Percentiles rank a stretch among this genome's conserved stretches.
phyloP scores from a whole-genome alignment of 148 eudicot species.

The Cornus kousa region DNA sequence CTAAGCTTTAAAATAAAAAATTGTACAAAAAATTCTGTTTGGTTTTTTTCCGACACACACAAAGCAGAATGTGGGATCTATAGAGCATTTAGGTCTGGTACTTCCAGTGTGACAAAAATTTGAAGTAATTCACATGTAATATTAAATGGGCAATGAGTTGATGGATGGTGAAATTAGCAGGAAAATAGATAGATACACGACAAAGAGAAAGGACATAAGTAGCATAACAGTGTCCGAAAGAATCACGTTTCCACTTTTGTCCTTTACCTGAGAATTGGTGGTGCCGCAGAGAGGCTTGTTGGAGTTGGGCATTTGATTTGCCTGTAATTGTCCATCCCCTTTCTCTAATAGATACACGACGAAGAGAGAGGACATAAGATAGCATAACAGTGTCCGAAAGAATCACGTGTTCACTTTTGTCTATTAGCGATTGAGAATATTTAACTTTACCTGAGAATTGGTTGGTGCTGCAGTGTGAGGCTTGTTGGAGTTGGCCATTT shows the following conservation, averaged over 20 bases:
- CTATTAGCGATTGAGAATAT: no score
- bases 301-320: neutral
- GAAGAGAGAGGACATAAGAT: neutral
- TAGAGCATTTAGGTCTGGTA: no score
- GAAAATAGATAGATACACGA: no score
- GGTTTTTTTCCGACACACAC: no score
- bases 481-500: neutral
- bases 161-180: slow-evolving; percentile 3
- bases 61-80: no score
- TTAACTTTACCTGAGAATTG: neutral
- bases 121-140: no score
- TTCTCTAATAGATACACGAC: no score
- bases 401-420: neutral
- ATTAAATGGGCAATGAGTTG: neutral
- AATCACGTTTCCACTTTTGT: neutral
- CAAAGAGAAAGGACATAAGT: neutral
- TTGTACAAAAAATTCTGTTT: no score
- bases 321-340: neutral
- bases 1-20: no score
- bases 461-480: neutral
- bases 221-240: neutral
- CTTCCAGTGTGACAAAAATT: no score
- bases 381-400: neutral
- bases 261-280: neutral
- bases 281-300: neutral